Base-by-base conservation (phyloP, 2,329 filamentous ascomycete species). In the Microdochium paspali region DNA sequence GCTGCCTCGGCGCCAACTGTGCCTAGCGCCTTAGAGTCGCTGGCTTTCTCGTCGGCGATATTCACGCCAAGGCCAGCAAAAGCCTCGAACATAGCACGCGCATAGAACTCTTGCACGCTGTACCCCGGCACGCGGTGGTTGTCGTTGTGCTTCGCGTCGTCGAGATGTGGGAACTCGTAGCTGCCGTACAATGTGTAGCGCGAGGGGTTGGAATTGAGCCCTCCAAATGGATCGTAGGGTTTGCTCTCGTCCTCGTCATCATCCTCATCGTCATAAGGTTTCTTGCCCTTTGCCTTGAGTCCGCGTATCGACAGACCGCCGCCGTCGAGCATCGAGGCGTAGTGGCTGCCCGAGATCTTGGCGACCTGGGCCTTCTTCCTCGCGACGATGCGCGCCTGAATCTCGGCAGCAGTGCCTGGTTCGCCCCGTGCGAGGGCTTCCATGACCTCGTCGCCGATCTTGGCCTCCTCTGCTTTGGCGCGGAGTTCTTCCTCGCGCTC, bases 31-130 rank as follows among this genome's bases (percentile, higher is more conserved):
- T 60, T 62, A 43, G 57, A 62, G 42, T 71, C 67, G 2, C 56
- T 59, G 2, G 60, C 56, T 65, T 78, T 79, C 60, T 95, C 90
- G 43, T 96, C 89, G 30, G 79, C 84, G 39, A 98, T 73, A 56
- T 95, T 94, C 39, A 95, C 87, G 1, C 87, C 89, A 50, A 98
- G 65, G 0, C 94, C 93, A 0, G 87, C 82, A 66, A 96, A 97
- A 0, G 91, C 90, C 61, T 96, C 90, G 51, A 88, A 86, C 61
- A 98, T 70, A 23, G 87, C 84, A 23, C 90, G 76, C 7, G 82
- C 74, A 58, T 89, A 87, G 61, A 93, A 97, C 61, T 95, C 90
- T 28, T 78, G 72, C 40, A 91, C 71, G 57, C 84, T 83, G 66
- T 94, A 97, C 0, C 93, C 94, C 26, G 90, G 90, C 15, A 87